Evolutionary conservation across 2,329 filamentous ascomycete species (phyloP).

Genomic region (Onygena corvina): DNA sequence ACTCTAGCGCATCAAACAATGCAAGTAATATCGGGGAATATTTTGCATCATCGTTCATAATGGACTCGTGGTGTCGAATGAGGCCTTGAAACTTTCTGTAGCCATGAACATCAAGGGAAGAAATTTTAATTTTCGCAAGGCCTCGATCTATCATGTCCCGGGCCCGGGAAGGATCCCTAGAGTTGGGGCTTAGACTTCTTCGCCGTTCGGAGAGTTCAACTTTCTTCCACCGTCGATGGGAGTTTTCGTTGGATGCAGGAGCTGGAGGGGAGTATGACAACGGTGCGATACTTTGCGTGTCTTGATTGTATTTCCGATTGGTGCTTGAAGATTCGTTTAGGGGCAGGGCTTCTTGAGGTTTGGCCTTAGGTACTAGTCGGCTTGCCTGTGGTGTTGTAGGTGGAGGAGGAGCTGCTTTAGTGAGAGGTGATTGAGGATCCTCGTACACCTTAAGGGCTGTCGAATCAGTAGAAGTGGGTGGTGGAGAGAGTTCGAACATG

Average conservation of each 20-base stretch:
- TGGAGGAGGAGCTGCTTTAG: conserved; percentile 17
- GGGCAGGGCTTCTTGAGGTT: conserved; percentile 30
- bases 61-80: conserved; percentile 27
- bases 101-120: conserved; percentile 31
- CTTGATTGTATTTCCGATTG: conserved; percentile 21
- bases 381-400: conserved; percentile 15
- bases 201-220: conserved; percentile 21
- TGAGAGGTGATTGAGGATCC: conserved; percentile 35
- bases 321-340: conserved; percentile 25
- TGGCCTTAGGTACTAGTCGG: conserved; percentile 19
- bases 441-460: conserved; percentile 39
- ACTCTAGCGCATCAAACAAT: conserved; percentile 29
- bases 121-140: conserved; percentile 26
- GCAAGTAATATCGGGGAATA: conserved; percentile 30
- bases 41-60: conserved; percentile 27
- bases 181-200: conserved; percentile 29
- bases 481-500: not conserved
- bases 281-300: conserved; percentile 11
- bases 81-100: conserved; percentile 34
- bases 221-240: conserved; percentile 26
- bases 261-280: conserved; percentile 7
- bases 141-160: conserved; percentile 30
- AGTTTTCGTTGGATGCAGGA: conserved; percentile 16
- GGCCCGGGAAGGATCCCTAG: conserved; percentile 29
- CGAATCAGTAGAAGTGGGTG: not conserved